Evolutionary conservation across 345 rosid species (phyloP), one percentile per base, ranked within the genome.

Genomic region (Moringa oleifera): DNA sequence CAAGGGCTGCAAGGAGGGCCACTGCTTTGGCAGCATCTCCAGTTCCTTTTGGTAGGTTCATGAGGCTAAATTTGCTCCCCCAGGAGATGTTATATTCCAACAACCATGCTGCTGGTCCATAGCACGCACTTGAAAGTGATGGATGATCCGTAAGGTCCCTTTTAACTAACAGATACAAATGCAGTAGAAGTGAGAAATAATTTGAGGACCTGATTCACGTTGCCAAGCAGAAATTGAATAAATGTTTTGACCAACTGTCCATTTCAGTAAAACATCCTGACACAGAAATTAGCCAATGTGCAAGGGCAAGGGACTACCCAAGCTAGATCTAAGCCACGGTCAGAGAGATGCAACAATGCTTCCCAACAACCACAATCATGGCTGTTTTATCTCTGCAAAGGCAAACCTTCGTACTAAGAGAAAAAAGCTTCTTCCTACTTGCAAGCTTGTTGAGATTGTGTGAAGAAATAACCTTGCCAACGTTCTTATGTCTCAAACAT

Each of bases 81-180:
- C 17, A 41, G 19, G 47, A 56, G 53, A 58, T 62, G 65, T 62
- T 52, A 62, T 57, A 47, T 58, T 45, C 50, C 57, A 63, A 68
- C 72, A 72, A 63, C 68, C 58, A 45, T 61, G 64, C 51, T 25
- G 6, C 55, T 51, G 51, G 68, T 55, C 13, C 50, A 62, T 7
- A 33, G 37, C 45, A 46, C 46, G 64, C 24, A 58, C 13, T 46
- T 53, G 53, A 54, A 31, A 52, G 28, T 28, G 33, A 64, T 1
- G 47, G 49, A 18, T 23, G 41, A 20, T 51, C 24, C 18, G 23
- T 3, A 8, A 18, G 70, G 67, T 41, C 18, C 70, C 63, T 54
- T 45, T 58, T 23, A 52, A 53, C 52, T 41, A 62, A 45, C 31
- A 21, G 64, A 25, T 2, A 59, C 19, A 25, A 20, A 53, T 31